Evolutionary conservation across 768 basidiomycete species (phyloP), one percentile per base, ranked within the genome.

Genomic region (Pulveroboletus sp.): DNA sequence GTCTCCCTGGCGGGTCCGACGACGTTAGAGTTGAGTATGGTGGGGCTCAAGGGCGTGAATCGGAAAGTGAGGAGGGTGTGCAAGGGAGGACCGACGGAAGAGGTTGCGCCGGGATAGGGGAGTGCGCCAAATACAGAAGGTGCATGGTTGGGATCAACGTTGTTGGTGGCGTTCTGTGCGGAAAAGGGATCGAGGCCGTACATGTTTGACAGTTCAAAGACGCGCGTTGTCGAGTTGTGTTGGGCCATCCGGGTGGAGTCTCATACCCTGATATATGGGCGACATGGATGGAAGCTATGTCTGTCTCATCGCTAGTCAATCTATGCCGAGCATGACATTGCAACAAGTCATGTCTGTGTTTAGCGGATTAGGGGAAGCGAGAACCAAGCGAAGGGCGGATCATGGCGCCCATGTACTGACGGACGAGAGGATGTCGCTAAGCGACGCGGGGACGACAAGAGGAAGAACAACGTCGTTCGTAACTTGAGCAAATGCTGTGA

Each of bases 41-140:
- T 73, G 5, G 78, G 75, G 50, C 69, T 75, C 60, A 79, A 72
- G 11, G 72, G 66, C 10, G 75, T 74, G 70, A 85, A 79, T 42
- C 71, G 70, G 63, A 79, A 78, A 6, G 70, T 67, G 54, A 73
- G 56, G 49, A 70, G 68, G 14, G 68, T 60, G 28, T 69, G 65
- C 14, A 73, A 56, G 21, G 68, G 32, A 6, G 69, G 59, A 21
- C 58, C 39, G 42, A 18, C 43, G 21, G 50, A 55, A 30, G 72
- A 51, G 32, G 32, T 33, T 21, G 66, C 38, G 15, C 21, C 46
- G 0, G 79, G 74, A 57, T 79, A 82, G 27, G 83, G 83, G 17
- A 85, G 77, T 0, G 82, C 82, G 6, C 83, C 83, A 57, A 78
- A 81, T 50, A 84, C 66, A 41, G 83, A 84, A 41, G 82, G 78